These are phyloP conservation scores for Telopea speciosissima DNA, from an alignment of 177 flowering plant species.

Conservation along the genomic window DNA sequence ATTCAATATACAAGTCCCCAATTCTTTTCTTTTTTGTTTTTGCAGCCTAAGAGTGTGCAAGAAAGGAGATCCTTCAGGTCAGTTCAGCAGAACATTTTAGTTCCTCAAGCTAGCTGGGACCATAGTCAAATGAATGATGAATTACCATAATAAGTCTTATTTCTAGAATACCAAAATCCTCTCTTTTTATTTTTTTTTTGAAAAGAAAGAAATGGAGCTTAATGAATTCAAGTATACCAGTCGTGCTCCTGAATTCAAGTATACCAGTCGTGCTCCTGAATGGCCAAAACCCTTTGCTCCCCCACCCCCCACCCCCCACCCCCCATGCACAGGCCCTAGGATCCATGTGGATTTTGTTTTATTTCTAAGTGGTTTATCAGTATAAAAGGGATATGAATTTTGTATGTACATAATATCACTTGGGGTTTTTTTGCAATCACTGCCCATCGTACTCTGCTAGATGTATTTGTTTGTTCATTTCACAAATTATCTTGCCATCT, in stretches of 20 bases:
- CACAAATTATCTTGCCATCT: too few species aligned
- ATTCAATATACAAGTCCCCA: neutral
- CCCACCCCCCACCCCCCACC: too few species aligned
- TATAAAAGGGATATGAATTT: neutral
- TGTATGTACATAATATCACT: too few species aligned
- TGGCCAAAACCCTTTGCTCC: too few species aligned
- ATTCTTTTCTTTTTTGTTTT: neutral
- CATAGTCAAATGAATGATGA: neutral
- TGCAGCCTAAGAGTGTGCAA: slow-evolving; percentile 30
- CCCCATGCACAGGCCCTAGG: too few species aligned
- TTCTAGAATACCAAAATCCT: neutral
- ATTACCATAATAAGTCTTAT: neutral
- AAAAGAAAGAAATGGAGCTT: neutral
- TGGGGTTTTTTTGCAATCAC: too few species aligned
- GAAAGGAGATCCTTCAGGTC: slow-evolving; percentile 1
- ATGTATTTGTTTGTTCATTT: too few species aligned
- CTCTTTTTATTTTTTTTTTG: too few species aligned
- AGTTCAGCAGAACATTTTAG: slow-evolving; percentile 9
- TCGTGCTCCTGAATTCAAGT: neutral
- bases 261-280: neutral
- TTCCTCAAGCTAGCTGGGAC: neutral
- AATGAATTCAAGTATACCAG: neutral
- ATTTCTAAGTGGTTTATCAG: neutral
- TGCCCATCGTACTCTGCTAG: too few species aligned
- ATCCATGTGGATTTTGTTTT: neutral